phyloP scores from a whole-genome alignment of 2,329 filamentous ascomycete genomes.

The Periconia sp. region DNA sequence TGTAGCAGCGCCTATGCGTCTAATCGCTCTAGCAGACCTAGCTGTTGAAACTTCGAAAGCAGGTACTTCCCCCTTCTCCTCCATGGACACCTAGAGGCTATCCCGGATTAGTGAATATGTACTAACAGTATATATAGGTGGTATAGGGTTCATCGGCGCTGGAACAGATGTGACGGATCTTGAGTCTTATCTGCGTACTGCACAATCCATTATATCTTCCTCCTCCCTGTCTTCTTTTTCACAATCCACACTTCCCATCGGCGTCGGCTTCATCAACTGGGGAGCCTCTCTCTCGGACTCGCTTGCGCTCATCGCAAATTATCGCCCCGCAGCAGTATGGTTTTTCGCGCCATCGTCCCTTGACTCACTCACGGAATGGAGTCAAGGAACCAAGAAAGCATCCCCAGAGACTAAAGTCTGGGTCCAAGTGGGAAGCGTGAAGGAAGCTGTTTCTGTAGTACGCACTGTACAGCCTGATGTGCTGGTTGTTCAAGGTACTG shows the following conservation, averaged over 20 bases:
- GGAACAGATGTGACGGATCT: constrained; percentile 50
- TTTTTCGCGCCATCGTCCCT: constrained; percentile 61
- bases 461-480: constrained; percentile 59
- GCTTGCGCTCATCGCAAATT: constrained; percentile 58
- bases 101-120: too few species aligned
- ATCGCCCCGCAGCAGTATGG: constrained; percentile 68
- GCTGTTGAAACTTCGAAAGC: constrained; percentile 66
- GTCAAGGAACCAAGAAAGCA: constrained; percentile 32
- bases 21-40: constrained; percentile 62
- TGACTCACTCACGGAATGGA: constrained; percentile 43
- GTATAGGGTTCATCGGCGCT: constrained; percentile 55
- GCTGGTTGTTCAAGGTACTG: constrained; percentile 67
- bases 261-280: constrained; percentile 68
- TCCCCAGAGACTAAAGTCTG: constrained; percentile 57
- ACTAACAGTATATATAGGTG: constrained; percentile 38
- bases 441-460: constrained; percentile 59
- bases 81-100: neutral
- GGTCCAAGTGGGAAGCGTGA: constrained; percentile 67
- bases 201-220: constrained; percentile 25
- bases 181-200: constrained; percentile 31
- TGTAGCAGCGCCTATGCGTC: constrained; percentile 71
- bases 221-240: constrained; percentile 11
- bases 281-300: constrained; percentile 52
- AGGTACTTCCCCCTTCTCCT: constrained; percentile 36
- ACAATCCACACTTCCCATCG: constrained; percentile 54